phyloP scores from a whole-genome alignment of 441 rosid species.

The Pelargonium cotyledonis region DNA sequence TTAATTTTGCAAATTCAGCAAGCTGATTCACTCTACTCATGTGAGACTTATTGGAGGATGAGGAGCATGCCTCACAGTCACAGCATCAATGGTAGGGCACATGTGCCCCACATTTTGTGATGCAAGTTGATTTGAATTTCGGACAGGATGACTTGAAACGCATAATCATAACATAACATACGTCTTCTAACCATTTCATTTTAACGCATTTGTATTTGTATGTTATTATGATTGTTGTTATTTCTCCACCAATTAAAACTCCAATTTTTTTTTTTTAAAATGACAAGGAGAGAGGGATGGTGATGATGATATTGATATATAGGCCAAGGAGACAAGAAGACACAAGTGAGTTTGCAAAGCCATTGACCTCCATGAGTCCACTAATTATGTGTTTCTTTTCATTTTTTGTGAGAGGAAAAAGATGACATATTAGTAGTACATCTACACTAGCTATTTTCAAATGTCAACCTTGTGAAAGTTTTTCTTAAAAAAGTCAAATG shows the following conservation, averaged over 20 bases:
- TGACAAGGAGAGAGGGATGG: too few species aligned
- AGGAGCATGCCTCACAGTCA: slow-evolving; percentile 2
- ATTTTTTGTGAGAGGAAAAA: neutral
- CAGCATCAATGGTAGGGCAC: neutral
- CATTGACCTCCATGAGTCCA: slow-evolving; percentile 1
- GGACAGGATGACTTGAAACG: too few species aligned
- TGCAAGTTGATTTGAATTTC: too few species aligned
- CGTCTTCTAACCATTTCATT: too few species aligned
- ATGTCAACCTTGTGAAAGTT: slow-evolving; percentile 4
- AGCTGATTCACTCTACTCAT: neutral
- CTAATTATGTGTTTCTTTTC: neutral
- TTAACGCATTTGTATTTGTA: too few species aligned
- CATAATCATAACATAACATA: too few species aligned
- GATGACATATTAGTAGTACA: neutral
- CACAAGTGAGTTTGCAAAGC: slow-evolving; percentile 1
- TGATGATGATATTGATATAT: neutral
- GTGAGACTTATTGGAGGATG: slow-evolving; percentile 1
- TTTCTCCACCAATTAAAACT: too few species aligned
- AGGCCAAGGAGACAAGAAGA: slow-evolving; percentile 2
- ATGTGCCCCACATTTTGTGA: neutral
- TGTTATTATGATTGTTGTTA: too few species aligned
- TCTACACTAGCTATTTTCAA: neutral
- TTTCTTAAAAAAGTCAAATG: neutral
- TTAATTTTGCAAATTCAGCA: slow-evolving; percentile 2
- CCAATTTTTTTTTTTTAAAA: too few species aligned